Evolutionary conservation across 768 basidiomycete genomes (phyloP).

Genomic region (Termitomyces heimii): DNA sequence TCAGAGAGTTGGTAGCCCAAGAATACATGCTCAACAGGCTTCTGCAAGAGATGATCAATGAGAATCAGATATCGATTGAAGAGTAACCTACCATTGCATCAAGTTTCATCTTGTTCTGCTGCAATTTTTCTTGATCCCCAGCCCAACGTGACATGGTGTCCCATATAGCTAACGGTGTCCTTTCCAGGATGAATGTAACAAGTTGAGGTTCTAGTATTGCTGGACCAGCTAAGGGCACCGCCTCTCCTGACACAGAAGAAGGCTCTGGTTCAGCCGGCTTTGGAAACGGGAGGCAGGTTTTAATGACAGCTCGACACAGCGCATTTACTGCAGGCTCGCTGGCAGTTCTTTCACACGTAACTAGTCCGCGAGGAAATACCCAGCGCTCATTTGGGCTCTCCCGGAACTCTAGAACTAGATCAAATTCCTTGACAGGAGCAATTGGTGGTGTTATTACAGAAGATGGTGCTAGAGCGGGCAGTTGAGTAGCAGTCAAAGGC

Average conservation of each 20-base stretch:
- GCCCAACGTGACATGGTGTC: slow-evolving; percentile 58
- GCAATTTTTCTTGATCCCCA: slow-evolving; percentile 48
- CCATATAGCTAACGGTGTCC: slow-evolving; percentile 44
- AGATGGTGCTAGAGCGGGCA: slow-evolving; percentile 9
- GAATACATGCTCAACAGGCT: slow-evolving; percentile 39
- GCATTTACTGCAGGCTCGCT: slow-evolving; percentile 18
- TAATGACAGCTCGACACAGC: slow-evolving; percentile 31
- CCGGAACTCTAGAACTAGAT: slow-evolving; percentile 66
- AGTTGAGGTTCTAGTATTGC: slow-evolving; percentile 20
- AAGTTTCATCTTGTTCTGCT: slow-evolving; percentile 40
- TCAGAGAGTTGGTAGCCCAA: slow-evolving; percentile 53
- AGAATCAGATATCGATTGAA: neutral
- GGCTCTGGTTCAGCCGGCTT: neutral
- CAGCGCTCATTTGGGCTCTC: slow-evolving; percentile 61
- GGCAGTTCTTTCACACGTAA: slow-evolving; percentile 36
- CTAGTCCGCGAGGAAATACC: slow-evolving; percentile 59
- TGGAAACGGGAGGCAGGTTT: slow-evolving; percentile 39
- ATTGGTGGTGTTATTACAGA: slow-evolving; percentile 9
- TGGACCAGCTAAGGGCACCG: neutral
- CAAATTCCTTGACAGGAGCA: slow-evolving; percentile 50
- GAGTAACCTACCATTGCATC: slow-evolving; percentile 35
- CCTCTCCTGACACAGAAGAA: neutral
- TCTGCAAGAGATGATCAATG: slow-evolving; percentile 20
- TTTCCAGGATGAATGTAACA: slow-evolving; percentile 42
- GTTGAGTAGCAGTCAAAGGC: slow-evolving; percentile 1